A percentile compares a stretch with the other conserved stretches of the same genome.
Evolutionary conservation across 2,329 filamentous ascomycete genomes (phyloP).

Genomic region (Fusarium brevicatenulatum): DNA sequence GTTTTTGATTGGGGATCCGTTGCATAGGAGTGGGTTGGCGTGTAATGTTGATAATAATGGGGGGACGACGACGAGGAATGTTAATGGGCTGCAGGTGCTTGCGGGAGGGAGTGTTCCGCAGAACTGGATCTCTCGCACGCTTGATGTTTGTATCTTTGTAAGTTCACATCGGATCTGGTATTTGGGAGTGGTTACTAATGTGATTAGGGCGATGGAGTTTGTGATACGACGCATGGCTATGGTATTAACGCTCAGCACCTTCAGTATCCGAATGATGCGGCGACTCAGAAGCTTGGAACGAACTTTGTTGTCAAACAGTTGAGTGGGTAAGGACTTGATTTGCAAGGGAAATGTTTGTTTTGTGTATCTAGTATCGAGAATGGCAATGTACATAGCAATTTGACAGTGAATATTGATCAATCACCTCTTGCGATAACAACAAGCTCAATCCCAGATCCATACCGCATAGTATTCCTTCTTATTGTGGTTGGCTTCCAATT

Average conservation of each 20-base stretch:
- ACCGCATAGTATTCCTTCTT: no score
- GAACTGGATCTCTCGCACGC: slow-evolving; percentile 3
- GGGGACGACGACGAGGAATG: slow-evolving; percentile 11
- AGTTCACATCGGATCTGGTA: neutral
- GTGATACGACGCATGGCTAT: slow-evolving; percentile 6
- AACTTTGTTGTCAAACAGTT: slow-evolving; percentile 12
- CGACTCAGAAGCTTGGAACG: slow-evolving; percentile 13
- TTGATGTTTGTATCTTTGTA: slow-evolving; percentile 17
- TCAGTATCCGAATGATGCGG: neutral
- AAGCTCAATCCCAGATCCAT: neutral
- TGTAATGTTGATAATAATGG: slow-evolving; percentile 18
- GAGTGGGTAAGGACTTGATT: neutral
- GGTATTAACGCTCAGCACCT: slow-evolving; percentile 15
- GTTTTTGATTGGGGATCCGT: slow-evolving; percentile 7
- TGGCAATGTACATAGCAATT: neutral
- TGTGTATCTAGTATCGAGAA: neutral
- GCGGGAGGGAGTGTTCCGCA: neutral
- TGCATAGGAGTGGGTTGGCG: slow-evolving; percentile 2
- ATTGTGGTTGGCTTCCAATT: neutral
- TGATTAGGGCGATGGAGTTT: slow-evolving; percentile 11
- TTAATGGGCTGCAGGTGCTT: slow-evolving; percentile 1
- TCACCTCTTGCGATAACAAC: fast-evolving
- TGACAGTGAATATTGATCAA: fast-evolving
- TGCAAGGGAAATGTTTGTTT: no score
- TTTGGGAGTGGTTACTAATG: neutral